Conservation (phyloP, 2,329 filamentous ascomycete genomes). For the Fusarium duplospermum region DNA sequence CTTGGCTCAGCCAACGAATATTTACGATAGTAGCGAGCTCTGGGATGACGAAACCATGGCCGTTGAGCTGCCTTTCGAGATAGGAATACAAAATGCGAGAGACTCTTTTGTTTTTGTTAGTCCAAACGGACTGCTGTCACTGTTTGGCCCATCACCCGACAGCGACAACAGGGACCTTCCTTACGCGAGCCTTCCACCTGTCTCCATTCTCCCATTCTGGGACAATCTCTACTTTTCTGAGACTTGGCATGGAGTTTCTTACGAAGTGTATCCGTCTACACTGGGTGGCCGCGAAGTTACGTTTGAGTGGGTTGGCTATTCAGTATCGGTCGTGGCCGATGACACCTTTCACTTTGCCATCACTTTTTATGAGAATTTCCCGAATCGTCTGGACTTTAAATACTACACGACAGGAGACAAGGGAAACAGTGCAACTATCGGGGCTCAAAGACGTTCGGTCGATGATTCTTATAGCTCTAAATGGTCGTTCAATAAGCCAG, state of each 20-base stretch:
- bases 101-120: background rate
- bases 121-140: background rate
- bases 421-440: background rate
- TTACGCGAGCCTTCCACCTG: background rate
- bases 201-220: background rate
- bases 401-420: background rate
- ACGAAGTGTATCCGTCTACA: background rate
- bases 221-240: background rate
- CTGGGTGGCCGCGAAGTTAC: background rate
- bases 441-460: background rate
- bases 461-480: background rate
- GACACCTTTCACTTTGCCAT: background rate
- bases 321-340: background rate
- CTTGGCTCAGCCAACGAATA: background rate
- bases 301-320: background rate
- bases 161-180: background rate
- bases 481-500: background rate
- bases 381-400: background rate
- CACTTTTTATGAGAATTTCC: background rate
- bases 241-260: background rate
- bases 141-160: background rate
- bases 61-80: background rate
- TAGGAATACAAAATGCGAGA: background rate
- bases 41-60: background rate
- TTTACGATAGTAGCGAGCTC: rapidly evolving